phyloP scores from a whole-genome alignment of 1,284 basidiomycete genomes.

The Vanrija sp. region DNA sequence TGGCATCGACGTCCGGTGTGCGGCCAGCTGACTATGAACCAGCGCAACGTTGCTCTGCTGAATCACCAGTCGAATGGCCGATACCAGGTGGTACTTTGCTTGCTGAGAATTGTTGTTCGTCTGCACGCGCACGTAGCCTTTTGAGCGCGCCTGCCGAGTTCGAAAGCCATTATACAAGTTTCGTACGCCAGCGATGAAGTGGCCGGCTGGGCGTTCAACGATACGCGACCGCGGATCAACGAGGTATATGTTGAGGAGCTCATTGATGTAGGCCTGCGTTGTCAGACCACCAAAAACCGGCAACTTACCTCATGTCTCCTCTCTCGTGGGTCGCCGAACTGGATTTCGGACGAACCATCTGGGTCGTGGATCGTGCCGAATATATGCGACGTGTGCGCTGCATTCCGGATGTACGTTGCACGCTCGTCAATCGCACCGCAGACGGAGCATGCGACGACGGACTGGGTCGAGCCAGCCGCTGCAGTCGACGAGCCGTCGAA shows the following conservation, averaged over 20 bases:
- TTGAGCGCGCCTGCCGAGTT: neutral
- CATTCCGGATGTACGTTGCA: slow-evolving; percentile 12
- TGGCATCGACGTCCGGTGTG: neutral
- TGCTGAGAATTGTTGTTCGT: slow-evolving; percentile 6
- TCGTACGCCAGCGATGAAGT: slow-evolving; percentile 15
- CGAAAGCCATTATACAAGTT: slow-evolving; percentile 16
- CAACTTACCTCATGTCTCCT: slow-evolving; percentile 12
- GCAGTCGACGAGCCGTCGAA: neutral
- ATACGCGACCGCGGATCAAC: slow-evolving; percentile 7
- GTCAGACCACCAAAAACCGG: neutral
- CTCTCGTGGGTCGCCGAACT: slow-evolving; percentile 7
- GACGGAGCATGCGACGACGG: slow-evolving; percentile 18
- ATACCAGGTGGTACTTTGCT: slow-evolving; percentile 20
- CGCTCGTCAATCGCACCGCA: slow-evolving; percentile 27
- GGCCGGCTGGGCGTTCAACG: neutral
- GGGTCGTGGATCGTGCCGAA: slow-evolving; percentile 20
- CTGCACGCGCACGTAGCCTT: neutral
- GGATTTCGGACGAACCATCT: slow-evolving; percentile 1
- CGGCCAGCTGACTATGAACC: slow-evolving; percentile 20
- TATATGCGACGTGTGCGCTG: slow-evolving; percentile 9
- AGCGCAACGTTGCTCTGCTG: slow-evolving; percentile 28
- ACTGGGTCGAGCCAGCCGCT: neutral
- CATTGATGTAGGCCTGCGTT: slow-evolving; percentile 9
- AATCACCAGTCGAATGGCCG: slow-evolving; percentile 27
- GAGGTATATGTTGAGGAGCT: slow-evolving; percentile 12